Evolutionary conservation across 257 asterid genomes (phyloP), one percentile per base, ranked within the genome.

Genomic region (Solanum habrochaites): DNA sequence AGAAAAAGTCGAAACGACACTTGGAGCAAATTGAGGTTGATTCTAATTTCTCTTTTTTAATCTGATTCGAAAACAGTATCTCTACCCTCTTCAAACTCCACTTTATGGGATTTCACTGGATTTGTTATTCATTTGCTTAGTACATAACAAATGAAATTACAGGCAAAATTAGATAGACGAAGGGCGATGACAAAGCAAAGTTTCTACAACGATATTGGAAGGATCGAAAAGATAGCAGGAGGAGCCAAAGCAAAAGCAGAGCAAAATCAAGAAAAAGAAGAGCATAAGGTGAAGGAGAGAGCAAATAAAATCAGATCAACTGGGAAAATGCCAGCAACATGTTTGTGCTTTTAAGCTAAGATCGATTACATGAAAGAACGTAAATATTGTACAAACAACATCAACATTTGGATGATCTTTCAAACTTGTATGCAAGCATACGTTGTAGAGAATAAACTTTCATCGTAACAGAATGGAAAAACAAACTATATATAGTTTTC

Each of bases 241-340:
- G 91, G 90, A 43, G 94, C 93, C 12, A 87, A 83, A 83, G 85
- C 89, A 31, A 90, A 90, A 39, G 91, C 92, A 45, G 92, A 88
- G 66, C 49, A 85, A 60, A 90, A 88, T 29, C 88, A 87, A 52
- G 70, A 84, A 87, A 87, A 86, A 2, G 90, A 92, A 83, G 92
- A 92, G 87, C 39, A 73, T 25, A 90, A 87, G 89, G 92, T 73
- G 87, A 88, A 82, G 87, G 87, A 86, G 83, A 89, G 88, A 86
- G 92, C 92, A 67, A 92, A 90, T 31, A 89, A 83, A 66, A 87
- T 92, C 88, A 88, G 91, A 86, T 52, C 83, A 64, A 88, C 93
- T 27, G 93, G 93, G 40, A 87, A 87, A 86, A 67, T 88, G 32
- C 91, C 90, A 49, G 8, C 86, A 73, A 86, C 78, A 49, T 88